A percentile compares a stretch with the other conserved stretches of the same genome.
Evolutionary conservation across 805 yeast species (phyloP).

Genomic region (Yarrowia osloensis): DNA sequence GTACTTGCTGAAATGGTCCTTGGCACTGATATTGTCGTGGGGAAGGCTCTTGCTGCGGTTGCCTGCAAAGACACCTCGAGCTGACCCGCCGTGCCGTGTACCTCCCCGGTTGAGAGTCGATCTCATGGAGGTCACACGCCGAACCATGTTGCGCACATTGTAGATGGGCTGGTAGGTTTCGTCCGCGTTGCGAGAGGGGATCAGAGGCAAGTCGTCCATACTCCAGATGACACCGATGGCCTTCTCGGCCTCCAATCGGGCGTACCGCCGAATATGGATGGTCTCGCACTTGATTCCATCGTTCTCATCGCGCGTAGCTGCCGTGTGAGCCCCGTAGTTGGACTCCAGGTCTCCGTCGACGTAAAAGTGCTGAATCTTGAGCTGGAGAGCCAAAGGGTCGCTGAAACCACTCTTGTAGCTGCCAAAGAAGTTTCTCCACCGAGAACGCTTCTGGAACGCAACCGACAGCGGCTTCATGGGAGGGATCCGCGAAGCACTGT

Average conservation of each 20-base stretch:
- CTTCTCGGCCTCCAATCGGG: slow-evolving; percentile 23
- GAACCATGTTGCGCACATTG: slow-evolving; percentile 15
- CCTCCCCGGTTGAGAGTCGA: neutral
- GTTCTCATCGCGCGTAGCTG: slow-evolving; percentile 12
- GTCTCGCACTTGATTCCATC: slow-evolving; percentile 17
- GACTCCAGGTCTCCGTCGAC: slow-evolving; percentile 22
- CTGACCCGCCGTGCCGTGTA: neutral
- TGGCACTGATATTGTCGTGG: slow-evolving; percentile 1
- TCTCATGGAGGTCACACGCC: slow-evolving; percentile 3
- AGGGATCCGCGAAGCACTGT: slow-evolving; percentile 11
- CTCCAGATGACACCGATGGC: slow-evolving; percentile 12
- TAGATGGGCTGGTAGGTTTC: slow-evolving; percentile 21
- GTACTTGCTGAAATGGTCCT: slow-evolving; percentile 8
- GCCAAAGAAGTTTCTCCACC: slow-evolving; percentile 16
- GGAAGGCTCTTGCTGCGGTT: slow-evolving; percentile 1
- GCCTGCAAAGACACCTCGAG: neutral
- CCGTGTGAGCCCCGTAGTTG: slow-evolving; percentile 11
- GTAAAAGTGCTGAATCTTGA: slow-evolving; percentile 13
- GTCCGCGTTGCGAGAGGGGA: slow-evolving; percentile 1
- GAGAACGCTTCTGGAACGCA: slow-evolving; percentile 7
- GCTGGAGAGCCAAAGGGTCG: slow-evolving; percentile 7
- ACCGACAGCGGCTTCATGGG: slow-evolving; percentile 17
- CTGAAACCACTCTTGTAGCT: slow-evolving; percentile 2
- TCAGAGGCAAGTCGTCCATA: slow-evolving; percentile 4
- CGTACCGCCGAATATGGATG: slow-evolving; percentile 18